Conservation (phyloP, 23 red algal genomes). For the Gracilaria gracilis region DNA sequence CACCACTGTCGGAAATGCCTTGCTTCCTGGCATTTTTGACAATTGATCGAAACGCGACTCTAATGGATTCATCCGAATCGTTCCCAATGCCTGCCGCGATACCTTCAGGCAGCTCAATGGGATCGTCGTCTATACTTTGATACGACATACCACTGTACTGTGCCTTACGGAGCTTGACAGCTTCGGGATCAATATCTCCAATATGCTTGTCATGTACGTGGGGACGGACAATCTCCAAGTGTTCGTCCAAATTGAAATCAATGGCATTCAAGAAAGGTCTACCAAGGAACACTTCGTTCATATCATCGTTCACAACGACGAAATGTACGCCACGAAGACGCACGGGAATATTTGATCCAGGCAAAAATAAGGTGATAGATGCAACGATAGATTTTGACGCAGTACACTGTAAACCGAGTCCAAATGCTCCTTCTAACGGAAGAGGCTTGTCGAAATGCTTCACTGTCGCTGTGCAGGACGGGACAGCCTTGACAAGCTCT, state of each 20-base stretch:
- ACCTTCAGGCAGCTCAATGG: background rate
- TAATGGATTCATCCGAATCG: background rate
- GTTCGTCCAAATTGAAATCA: constrained; percentile 28
- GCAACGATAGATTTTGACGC: background rate
- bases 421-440: background rate
- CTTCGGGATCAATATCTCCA: background rate
- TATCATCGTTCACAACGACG: background rate
- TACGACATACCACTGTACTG: background rate
- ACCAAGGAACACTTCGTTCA: constrained; percentile 13
- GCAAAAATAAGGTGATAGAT: constrained; percentile 27
- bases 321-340: constrained; percentile 19
- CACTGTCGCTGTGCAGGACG: background rate
- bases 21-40: background rate
- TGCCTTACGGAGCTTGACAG: background rate
- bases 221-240: background rate
- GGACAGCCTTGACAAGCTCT: background rate
- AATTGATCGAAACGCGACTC: background rate
- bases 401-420: background rate
- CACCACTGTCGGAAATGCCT: background rate
- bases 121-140: background rate
- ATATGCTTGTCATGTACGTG: background rate
- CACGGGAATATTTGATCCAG: constrained; percentile 28
- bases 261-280: constrained; percentile 16
- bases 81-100: background rate
- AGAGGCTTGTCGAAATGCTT: no score